Base-by-base conservation (phyloP, 129 eudicot genomes). In the Mikania micrantha region DNA sequence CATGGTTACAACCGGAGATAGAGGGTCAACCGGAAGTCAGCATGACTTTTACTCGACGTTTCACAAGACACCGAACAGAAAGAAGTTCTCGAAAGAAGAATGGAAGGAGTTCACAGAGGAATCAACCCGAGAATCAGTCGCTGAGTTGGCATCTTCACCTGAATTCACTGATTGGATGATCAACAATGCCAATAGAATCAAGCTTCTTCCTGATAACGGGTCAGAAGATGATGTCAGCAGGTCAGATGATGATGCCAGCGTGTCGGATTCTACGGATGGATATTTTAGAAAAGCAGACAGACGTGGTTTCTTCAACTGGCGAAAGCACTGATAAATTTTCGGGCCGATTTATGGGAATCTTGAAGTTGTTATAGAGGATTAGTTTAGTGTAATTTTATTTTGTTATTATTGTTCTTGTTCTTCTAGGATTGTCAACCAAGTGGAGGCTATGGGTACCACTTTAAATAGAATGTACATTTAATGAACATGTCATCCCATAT, bases 121-220 rank as follows among this genome's bases (percentile, higher is more conserved):
- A 67, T 88, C 91, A 13, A 91, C 98, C 2, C 74, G 87, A 68
- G 72, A 83, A 67, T 85, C 98, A 0, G 65, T 91, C 39, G 81
- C 85, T 1, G 91, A 69, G 60, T 72, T 78, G 85, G 88, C 91
- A 28, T 79, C 96, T 24, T 75, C 88, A 44, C 95, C 96, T 1
- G 91, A 91, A 42, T 91, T 91, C 81, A 79, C 91, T 4, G 86
- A 85, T 4, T 91, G 98, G 98, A 21, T 91, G 17, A 71, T 91
- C 1, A 77, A 80, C 19, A 61, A 88, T 45, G 85, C 90, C 0
- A 86, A 85, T 41, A 71, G 91, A 52, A 84, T 91, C 50, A 80
- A 82, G 66, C 57, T 91, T 22, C 69, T 72, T 39, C 78, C 85
- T 0, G 91, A 81, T 12, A 87, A 71, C 13, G 59, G 77, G 44